Percentiles rank a stretch among this genome's conserved stretches.
phyloP scores from a whole-genome alignment of 139 green algal genomes.

The Zygnema circumcarinatum region DNA sequence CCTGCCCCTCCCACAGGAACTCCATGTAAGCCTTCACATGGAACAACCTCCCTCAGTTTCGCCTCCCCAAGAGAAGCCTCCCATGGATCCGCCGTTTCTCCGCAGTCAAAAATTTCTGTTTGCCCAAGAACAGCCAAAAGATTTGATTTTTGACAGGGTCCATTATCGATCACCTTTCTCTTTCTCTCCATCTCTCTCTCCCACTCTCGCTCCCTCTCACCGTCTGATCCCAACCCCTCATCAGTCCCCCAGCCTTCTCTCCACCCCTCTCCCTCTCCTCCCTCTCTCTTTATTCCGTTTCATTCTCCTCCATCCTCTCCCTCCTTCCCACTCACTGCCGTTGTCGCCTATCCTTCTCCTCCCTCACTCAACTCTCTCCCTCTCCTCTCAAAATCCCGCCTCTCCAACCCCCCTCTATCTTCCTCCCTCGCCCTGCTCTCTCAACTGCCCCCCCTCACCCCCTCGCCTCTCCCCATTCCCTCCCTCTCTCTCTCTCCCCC shows the following conservation, averaged over 20 bases:
- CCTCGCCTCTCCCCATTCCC: slow-evolving; percentile 10
- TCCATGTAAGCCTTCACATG: no score
- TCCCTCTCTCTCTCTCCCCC: neutral
- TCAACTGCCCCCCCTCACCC: slow-evolving; percentile 8
- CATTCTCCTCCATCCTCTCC: slow-evolving; percentile 7
- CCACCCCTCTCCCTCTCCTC: neutral
- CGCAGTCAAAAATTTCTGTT: no score
- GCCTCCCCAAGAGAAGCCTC: no score
- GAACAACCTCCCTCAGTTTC: no score
- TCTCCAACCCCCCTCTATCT: neutral
- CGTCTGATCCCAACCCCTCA: neutral
- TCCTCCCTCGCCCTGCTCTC: neutral
- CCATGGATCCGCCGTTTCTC: no score
- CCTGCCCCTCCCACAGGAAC: no score
- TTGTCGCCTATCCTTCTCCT: neutral
- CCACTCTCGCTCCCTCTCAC: neutral
- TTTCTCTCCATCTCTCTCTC: neutral
- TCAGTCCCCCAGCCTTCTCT: neutral
- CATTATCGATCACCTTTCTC: slow-evolving; percentile 6
- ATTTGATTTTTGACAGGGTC: neutral
- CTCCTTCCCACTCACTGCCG: slow-evolving; percentile 24
- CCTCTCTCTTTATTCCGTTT: slow-evolving; percentile 14
- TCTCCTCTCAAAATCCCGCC: slow-evolving; percentile 8
- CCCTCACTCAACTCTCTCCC: slow-evolving; percentile 17
- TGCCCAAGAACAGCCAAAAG: no score